phyloP scores from a whole-genome alignment of 1,284 basidiomycete genomes.

The Cerioporus squamosus region DNA sequence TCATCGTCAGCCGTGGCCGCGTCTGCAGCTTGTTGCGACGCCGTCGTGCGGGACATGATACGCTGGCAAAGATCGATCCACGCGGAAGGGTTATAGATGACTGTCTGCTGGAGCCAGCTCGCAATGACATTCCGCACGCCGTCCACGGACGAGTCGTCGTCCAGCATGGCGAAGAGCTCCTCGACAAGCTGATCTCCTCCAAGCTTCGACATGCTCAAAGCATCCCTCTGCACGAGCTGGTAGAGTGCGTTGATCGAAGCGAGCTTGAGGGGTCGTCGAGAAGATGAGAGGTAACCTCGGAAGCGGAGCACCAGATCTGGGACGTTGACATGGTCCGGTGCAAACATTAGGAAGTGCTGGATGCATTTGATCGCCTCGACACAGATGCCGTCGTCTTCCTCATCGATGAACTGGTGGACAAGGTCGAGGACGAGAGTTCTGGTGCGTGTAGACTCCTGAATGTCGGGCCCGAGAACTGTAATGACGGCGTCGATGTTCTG shows the following conservation, averaged over 20 bases:
- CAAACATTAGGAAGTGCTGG: conserved; percentile 97
- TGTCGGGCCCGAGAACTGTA: conserved; percentile 93
- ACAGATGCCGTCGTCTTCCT: conserved; percentile 87
- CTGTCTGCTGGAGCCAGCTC: conserved; percentile 97
- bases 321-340: conserved; percentile 81
- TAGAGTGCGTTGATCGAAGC: conserved; percentile 96
- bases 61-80: conserved; percentile 99
- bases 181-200: conserved; percentile 95
- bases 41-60: conserved; percentile 91
- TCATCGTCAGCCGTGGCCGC: conserved; percentile 83
- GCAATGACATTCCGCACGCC: conserved; percentile 92
- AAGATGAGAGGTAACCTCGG: conserved; percentile 76
- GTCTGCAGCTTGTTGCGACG: conserved; percentile 75
- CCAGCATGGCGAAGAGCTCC: conserved; percentile 93
- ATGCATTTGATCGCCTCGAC: conserved; percentile 96
- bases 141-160: conserved; percentile 93
- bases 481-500: conserved; percentile 93
- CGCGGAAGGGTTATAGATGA: conserved; percentile 89
- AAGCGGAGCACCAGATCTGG: conserved; percentile 80
- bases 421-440: conserved; percentile 84
- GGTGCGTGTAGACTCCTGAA: conserved; percentile 87
- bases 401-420: conserved; percentile 84
- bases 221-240: conserved; percentile 96
- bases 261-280: conserved; percentile 84
- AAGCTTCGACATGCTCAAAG: conserved; percentile 87